A percentile compares a stretch with the other conserved stretches of the same genome.
These are phyloP conservation scores for Monosporozyma yasuniensis DNA, from an alignment of 805 yeast genomes.

Conservation along the genomic window DNA sequence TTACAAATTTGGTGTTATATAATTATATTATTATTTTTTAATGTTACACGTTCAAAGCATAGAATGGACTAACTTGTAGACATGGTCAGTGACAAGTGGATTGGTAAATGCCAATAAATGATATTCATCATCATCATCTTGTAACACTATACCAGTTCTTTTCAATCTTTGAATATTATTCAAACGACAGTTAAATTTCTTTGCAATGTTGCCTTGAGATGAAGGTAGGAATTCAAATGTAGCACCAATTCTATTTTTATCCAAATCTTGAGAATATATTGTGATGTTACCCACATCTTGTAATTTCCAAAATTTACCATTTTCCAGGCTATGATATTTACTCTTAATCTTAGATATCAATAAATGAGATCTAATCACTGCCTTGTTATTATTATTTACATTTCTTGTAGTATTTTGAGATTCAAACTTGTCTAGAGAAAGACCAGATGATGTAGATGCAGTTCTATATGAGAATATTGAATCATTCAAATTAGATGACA, in stretches of 20 bases:
- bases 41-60: too few species aligned
- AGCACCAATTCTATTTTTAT: constrained; percentile 10
- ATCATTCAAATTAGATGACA: constrained; percentile 16
- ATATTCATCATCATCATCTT: constrained; percentile 8
- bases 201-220: background rate
- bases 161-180: constrained; percentile 20
- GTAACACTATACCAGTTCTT: constrained; percentile 21
- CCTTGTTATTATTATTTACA: background rate
- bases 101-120: constrained; percentile 24
- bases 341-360: constrained; percentile 19
- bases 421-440: background rate
- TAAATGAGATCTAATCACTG: constrained; percentile 6
- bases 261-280: constrained; percentile 16
- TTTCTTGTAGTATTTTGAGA: background rate
- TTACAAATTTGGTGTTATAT: background rate
- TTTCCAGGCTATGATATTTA: constrained; percentile 14
- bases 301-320: constrained; percentile 17
- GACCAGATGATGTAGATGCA: constrained; percentile 7
- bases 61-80: constrained; percentile 13
- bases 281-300: constrained; percentile 13
- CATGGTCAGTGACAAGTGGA: constrained; percentile 18
- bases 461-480: constrained; percentile 1
- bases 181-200: constrained; percentile 9
- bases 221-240: constrained; percentile 10
- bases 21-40: too few species aligned